Percentiles rank a stretch among this genome's conserved stretches.
Conservation (phyloP, 164 flowering plant genomes). For the Piper betle region DNA sequence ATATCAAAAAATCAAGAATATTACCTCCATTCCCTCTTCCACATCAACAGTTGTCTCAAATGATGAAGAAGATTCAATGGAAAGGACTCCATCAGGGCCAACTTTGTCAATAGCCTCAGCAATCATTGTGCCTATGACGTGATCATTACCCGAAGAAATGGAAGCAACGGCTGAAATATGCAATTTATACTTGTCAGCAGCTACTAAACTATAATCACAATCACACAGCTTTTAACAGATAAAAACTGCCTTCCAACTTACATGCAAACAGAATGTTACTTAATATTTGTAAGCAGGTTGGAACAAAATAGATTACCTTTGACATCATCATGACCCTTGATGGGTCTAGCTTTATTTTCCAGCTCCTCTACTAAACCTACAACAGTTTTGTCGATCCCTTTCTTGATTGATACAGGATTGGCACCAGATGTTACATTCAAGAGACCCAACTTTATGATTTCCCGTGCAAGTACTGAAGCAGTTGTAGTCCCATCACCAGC, state of each 20-base stretch:
- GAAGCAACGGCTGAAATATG: conserved; percentile 65
- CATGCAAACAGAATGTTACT: neutral
- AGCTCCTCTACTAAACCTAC: conserved; percentile 55
- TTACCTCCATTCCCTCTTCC: conserved; percentile 98
- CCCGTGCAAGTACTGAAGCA: conserved; percentile 87
- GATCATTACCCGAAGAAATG: conserved; percentile 98
- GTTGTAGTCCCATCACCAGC: conserved; percentile 99
- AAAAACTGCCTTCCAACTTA: neutral
- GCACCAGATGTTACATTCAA: conserved; percentile 93
- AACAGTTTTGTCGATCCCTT: conserved; percentile 91
- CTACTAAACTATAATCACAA: neutral
- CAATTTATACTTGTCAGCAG: neutral
- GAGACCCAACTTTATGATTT: conserved; percentile 83
- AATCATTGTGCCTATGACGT: conserved; percentile 77
- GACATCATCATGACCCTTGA: conserved; percentile 81
- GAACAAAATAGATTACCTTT: conserved; percentile 40
- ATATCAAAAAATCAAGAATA: neutral
- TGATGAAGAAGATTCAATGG: conserved; percentile 96
- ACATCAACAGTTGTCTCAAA: conserved; percentile 97
- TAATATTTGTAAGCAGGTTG: neutral
- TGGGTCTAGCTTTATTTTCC: conserved; percentile 78
- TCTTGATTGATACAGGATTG: conserved; percentile 82
- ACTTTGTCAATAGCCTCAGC: conserved; percentile 99
- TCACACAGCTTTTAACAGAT: neutral
- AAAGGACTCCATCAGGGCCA: conserved; percentile 96